Base-by-base conservation (phyloP, 768 basidiomycete species). In the Candolleomyces eurysporus region DNA sequence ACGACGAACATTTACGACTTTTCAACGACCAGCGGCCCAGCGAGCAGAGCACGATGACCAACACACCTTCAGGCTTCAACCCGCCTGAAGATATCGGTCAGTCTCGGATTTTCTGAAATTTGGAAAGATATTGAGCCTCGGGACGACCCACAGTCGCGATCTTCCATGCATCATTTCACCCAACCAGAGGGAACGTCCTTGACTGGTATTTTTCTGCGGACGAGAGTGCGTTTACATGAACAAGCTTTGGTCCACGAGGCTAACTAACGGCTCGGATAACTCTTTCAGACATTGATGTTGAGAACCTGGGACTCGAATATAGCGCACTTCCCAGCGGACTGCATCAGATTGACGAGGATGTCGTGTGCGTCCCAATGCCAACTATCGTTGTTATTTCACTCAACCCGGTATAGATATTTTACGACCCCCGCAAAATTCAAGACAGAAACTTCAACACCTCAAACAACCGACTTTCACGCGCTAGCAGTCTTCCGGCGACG, bases 121-220 rank as follows among this genome's bases (percentile, higher is more conserved):
- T 11, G 30, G 16, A 31, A 36, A 4, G 26, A 36, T 32, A 36
- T 17, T 36, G 50, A 31, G 9, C 53, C 48, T 9, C 5, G 16
- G 57, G 31, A 9, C 10, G 31, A 46, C 53, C 40, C 36, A 46
- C 65, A 92, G 91, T 91, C 68, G 89, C 91, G 11, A 88, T 92
- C 70, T 93, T 92, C 63, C 91, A 93, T 73, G 81, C 87, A 17
- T 91, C 90, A 6, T 94, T 94, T 67, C 92, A 94, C 73, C 89
- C 90, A 1, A 94, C 91, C 21, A 82, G 84, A 64, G 92, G 92
- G 14, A 92, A 92, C 70, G 71, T 87, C 14, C 77, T 93, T 14
- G 91, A 93, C 72, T 94, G 92, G 92, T 85, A 81, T 48, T 69
- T 89, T 43, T 56, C 54, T 8, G 54, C 21, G 21, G 54, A 56